A percentile compares a stretch with the other conserved stretches of the same genome.
These are phyloP conservation scores for Chytriomyces confervae DNA, from an alignment of 192 early-diverging fungal genomes.

Conservation along the genomic window DNA sequence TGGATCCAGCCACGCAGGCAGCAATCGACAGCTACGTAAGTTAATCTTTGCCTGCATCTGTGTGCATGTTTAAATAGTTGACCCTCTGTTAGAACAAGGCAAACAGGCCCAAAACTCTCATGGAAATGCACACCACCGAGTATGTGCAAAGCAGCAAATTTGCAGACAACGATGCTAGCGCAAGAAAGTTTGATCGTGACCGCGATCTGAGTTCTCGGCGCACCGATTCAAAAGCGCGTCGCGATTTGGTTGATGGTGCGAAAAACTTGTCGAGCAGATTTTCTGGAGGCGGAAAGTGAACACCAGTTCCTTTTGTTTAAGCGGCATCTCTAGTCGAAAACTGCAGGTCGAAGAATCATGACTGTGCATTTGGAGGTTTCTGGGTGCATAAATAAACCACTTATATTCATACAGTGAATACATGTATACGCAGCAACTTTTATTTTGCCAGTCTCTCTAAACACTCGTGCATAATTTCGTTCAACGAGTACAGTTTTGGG, in stretches of 20 bases:
- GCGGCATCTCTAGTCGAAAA: no score
- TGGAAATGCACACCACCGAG: conserved; percentile 38
- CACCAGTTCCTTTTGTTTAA: no score
- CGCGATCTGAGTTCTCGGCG: conserved; percentile 33
- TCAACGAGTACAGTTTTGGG: no score
- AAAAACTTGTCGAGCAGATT: conserved; percentile 25
- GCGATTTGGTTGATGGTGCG: conserved; percentile 31
- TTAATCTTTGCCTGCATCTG: not conserved
- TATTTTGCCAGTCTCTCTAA: no score
- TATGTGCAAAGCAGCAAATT: conserved; percentile 26
- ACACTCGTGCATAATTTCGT: no score
- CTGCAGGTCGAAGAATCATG: no score
- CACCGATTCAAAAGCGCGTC: conserved; percentile 21
- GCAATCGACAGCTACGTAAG: conserved; percentile 16
- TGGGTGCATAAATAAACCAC: no score
- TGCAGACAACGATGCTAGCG: conserved; percentile 31
- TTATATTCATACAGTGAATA: no score
- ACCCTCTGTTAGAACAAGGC: conserved; percentile 30
- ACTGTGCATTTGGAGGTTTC: no score
- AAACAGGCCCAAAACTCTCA: conserved; percentile 30
- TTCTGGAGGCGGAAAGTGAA: conserved; percentile 14
- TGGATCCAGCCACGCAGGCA: not conserved
- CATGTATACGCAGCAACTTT: no score
- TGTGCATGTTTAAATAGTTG: not conserved
- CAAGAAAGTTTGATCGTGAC: not conserved